phyloP scores from a whole-genome alignment of 305 asterid genomes.

The Fraxinus floribunda region DNA sequence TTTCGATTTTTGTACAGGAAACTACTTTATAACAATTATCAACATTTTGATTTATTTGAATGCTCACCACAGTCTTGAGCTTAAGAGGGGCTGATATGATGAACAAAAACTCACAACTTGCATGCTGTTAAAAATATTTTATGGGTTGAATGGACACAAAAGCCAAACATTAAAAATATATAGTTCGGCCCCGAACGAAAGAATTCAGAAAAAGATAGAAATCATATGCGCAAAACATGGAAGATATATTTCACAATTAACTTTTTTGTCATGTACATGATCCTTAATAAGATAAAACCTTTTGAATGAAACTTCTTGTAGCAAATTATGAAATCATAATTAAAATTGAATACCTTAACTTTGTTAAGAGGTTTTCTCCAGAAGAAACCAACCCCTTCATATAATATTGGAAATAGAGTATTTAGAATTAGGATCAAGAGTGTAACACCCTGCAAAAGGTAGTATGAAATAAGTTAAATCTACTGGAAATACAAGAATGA shows the following conservation, averaged over 20 bases:
- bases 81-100: not conserved
- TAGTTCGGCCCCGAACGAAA: not conserved
- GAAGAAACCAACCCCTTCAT: conserved; percentile 70
- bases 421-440: conserved; percentile 68
- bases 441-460: conserved; percentile 60
- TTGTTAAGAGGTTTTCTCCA: conserved; percentile 67
- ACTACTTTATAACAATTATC: not conserved
- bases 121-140: not conserved
- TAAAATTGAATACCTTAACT: conserved; percentile 58
- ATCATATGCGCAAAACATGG: conserved; percentile 5
- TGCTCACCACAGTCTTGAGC: not conserved
- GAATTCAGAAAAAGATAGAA: conserved; percentile 1
- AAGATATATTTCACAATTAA: conserved; percentile 17
- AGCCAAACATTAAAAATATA: not conserved
- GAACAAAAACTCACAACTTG: not conserved
- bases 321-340: conserved; percentile 21
- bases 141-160: not conserved
- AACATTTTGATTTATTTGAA: not conserved
- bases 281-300: not conserved
- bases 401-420: conserved; percentile 64
- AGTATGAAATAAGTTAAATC: not conserved
- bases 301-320: conserved; percentile 15
- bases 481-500: not conserved
- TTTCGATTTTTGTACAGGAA: not conserved
- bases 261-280: not conserved